Evolutionary conservation across 768 basidiomycete genomes (phyloP).

Genomic region (Boletellus ananas): DNA sequence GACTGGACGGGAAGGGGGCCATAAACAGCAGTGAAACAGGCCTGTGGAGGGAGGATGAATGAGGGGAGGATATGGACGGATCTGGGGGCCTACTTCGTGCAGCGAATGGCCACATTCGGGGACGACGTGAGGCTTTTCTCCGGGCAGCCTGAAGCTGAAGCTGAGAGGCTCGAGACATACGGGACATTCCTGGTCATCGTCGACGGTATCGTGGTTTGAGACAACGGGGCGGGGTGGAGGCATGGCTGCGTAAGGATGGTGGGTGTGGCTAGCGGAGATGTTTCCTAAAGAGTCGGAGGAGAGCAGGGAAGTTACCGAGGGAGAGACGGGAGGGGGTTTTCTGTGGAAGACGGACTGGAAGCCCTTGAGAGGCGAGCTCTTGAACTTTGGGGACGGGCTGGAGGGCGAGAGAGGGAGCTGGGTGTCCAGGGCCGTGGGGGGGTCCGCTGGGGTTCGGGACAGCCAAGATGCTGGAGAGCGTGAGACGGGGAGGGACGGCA

Average conservation of each 20-base stretch:
- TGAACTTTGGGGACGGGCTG: conserved; percentile 28
- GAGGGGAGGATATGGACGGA: background rate
- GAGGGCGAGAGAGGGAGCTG: conserved; percentile 35
- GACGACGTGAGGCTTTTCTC: conserved; percentile 96
- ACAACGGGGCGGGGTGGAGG: conserved; percentile 70
- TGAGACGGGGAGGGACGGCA: conserved; percentile 34
- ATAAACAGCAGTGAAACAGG: conserved; percentile 96
- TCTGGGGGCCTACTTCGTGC: conserved; percentile 63
- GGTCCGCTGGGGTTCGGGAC: conserved; percentile 34
- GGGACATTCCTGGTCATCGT: conserved; percentile 90
- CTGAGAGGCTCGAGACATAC: conserved; percentile 95
- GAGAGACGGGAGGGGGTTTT: conserved; percentile 34
- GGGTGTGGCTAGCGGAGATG: conserved; percentile 32
- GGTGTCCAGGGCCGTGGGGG: conserved; percentile 35
- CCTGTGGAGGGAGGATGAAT: conserved; percentile 43
- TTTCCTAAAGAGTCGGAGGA: conserved; percentile 42
- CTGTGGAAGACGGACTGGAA: conserved; percentile 55
- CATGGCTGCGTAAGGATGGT: conserved; percentile 59
- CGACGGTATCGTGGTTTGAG: conserved; percentile 54
- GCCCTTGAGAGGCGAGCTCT: conserved; percentile 32
- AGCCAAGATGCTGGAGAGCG: conserved; percentile 34
- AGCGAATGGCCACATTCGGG: conserved; percentile 97
- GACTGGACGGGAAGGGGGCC: conserved; percentile 71
- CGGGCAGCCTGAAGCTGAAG: conserved; percentile 88
- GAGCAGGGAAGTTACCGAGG: conserved; percentile 49